A percentile compares a stretch with the other conserved stretches of the same genome.
Evolutionary conservation across 495 filamentous ascomycete species (phyloP).

Genomic region (Cenococcum geophilum): DNA sequence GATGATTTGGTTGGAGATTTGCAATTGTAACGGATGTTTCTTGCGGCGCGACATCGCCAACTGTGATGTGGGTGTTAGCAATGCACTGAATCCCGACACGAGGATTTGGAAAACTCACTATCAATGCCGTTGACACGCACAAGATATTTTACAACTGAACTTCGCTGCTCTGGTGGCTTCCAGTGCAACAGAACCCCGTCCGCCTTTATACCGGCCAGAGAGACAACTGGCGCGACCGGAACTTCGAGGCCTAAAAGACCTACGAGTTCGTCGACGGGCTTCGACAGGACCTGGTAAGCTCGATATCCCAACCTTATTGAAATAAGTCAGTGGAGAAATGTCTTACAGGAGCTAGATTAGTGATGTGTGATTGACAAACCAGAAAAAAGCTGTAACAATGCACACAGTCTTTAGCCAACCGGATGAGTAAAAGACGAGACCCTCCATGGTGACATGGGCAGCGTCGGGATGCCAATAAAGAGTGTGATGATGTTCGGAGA

Average conservation of each 20-base stretch:
- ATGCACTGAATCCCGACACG: neutral
- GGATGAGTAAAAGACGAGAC: constrained; percentile 23
- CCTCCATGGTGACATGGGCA: constrained; percentile 30
- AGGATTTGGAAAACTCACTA: constrained; percentile 49
- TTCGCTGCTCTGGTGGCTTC: constrained; percentile 71
- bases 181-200: constrained; percentile 88
- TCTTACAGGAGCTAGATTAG: neutral
- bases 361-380: constrained; percentile 17
- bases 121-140: constrained; percentile 91
- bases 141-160: constrained; percentile 76
- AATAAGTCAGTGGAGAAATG: neutral
- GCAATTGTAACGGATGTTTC: constrained; percentile 88
- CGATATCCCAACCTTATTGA: constrained; percentile 67
- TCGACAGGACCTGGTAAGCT: constrained; percentile 78
- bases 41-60: constrained; percentile 73
- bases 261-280: constrained; percentile 83
- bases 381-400: constrained; percentile 28
- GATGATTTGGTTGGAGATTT: constrained; percentile 74
- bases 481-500: constrained; percentile 19
- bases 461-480: constrained; percentile 26
- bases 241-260: constrained; percentile 88
- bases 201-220: constrained; percentile 80
- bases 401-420: constrained; percentile 31
- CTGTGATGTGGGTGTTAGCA: constrained; percentile 41
- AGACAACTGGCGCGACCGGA: constrained; percentile 80